A percentile compares a stretch with the other conserved stretches of the same genome.
These are phyloP conservation scores for Porodaedalea pini DNA, from an alignment of 1,284 basidiomycete genomes.

Conservation along the genomic window DNA sequence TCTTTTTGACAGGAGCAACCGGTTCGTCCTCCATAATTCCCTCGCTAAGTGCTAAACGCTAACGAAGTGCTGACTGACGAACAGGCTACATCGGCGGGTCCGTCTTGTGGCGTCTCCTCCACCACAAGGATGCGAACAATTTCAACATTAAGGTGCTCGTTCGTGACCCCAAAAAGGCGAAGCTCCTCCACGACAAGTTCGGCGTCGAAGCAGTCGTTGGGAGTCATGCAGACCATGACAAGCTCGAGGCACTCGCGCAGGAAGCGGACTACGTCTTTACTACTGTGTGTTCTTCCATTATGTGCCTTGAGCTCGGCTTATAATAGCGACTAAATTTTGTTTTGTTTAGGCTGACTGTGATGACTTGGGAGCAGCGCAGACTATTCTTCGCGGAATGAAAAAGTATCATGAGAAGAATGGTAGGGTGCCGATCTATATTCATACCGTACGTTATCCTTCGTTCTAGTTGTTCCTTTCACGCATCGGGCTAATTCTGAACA, in stretches of 20 bases:
- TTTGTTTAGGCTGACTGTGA: background rate
- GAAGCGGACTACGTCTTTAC: constrained; percentile 35
- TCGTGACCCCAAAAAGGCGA: constrained; percentile 39
- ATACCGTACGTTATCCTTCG: constrained; percentile 40
- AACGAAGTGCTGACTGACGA: too few relatives aligned
- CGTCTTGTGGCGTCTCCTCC: constrained; percentile 39
- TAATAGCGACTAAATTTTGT: background rate
- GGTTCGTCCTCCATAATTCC: background rate
- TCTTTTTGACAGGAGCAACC: too few relatives aligned
- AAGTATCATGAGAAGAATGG: constrained; percentile 41
- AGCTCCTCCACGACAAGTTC: constrained; percentile 32
- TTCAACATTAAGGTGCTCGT: constrained; percentile 40
- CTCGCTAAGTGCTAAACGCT: too few relatives aligned
- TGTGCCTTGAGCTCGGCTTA: background rate
- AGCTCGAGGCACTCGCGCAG: constrained; percentile 30
- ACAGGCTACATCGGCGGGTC: constrained; percentile 43
- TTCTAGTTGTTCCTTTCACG: too few relatives aligned
- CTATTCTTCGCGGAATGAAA: constrained; percentile 44
- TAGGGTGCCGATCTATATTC: constrained; percentile 43
- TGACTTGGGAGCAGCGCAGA: constrained; percentile 27
- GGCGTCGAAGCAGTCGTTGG: constrained; percentile 38
- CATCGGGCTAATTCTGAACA: too few relatives aligned
- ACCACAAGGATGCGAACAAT: constrained; percentile 32
- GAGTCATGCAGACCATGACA: constrained; percentile 35
- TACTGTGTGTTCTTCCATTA: constrained; percentile 27